Evolutionary conservation across 768 basidiomycete species (phyloP).

Genomic region (Tricholoma sp.): DNA sequence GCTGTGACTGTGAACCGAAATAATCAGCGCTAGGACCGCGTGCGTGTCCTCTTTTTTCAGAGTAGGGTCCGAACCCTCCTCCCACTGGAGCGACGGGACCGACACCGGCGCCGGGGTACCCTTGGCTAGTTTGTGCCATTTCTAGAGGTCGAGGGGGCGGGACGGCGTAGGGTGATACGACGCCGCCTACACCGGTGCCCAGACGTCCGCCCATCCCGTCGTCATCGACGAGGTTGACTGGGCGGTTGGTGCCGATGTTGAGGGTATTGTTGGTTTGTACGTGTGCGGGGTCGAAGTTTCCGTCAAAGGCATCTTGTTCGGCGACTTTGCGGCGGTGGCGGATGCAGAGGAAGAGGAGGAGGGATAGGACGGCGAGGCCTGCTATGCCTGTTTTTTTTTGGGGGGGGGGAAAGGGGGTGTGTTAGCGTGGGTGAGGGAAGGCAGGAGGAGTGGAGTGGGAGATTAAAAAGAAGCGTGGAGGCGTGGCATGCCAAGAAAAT

Average conservation of each 20-base stretch:
- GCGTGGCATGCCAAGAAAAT: background rate
- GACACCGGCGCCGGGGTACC: background rate
- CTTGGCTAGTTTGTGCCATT: background rate
- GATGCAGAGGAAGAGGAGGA: slow-evolving; percentile 22
- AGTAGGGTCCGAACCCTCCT: too few relatives aligned
- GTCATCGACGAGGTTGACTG: slow-evolving; percentile 16
- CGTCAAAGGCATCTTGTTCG: slow-evolving; percentile 29
- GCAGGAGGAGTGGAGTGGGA: background rate
- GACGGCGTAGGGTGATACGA: slow-evolving; percentile 29
- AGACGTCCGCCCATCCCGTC: slow-evolving; percentile 33
- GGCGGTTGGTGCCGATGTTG: slow-evolving; percentile 8
- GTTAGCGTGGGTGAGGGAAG: too few relatives aligned
- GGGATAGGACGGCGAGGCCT: slow-evolving; percentile 18
- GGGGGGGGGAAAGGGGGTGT: background rate
- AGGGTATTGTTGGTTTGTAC: slow-evolving; percentile 6
- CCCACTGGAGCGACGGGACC: too few relatives aligned
- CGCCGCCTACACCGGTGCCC: slow-evolving; percentile 24
- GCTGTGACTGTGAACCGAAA: background rate
- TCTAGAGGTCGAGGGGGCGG: slow-evolving; percentile 3
- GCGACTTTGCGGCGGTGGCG: slow-evolving; percentile 20
- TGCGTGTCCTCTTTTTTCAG: background rate
- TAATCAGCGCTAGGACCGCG: background rate
- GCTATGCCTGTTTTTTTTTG: slow-evolving; percentile 23
- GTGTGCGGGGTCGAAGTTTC: slow-evolving; percentile 37
- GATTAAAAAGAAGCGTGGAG: background rate